A percentile compares a stretch with the other conserved stretches of the same genome.
phyloP scores from a whole-genome alignment of 106 monocot genomes.

The Ottelia alismoides region DNA sequence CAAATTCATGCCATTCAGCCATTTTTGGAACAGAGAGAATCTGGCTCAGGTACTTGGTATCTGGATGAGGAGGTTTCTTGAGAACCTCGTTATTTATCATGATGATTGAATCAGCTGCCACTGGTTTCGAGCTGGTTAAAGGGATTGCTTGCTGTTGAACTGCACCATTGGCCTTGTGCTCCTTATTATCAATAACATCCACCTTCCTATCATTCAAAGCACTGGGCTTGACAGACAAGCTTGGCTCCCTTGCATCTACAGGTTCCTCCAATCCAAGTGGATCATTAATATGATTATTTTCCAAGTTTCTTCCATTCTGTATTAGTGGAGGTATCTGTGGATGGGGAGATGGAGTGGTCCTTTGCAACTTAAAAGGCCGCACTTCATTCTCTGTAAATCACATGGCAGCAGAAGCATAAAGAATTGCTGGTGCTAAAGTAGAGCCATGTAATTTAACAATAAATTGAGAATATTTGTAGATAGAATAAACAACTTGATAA shows the following conservation, averaged over 20 bases:
- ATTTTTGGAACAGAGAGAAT: slow-evolving; percentile 45
- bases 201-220: slow-evolving; percentile 13
- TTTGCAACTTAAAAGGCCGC: slow-evolving; percentile 44
- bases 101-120: background rate
- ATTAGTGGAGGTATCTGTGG: too few species aligned
- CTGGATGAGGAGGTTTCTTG: slow-evolving; percentile 38
- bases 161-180: slow-evolving; percentile 26
- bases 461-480: too few species aligned
- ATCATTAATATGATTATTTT: slow-evolving; percentile 4
- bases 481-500: background rate
- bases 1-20: slow-evolving; percentile 33
- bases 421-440: background rate
- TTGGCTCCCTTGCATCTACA: slow-evolving; percentile 10
- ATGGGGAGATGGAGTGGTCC: slow-evolving; percentile 20
- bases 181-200: slow-evolving; percentile 14
- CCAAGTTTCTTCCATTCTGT: slow-evolving; percentile 37
- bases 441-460: background rate
- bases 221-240: too few species aligned
- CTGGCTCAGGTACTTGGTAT: slow-evolving; percentile 35
- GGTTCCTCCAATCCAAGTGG: slow-evolving; percentile 9
- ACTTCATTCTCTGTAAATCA: slow-evolving; percentile 43
- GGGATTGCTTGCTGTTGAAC: slow-evolving; percentile 12
- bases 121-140: too few species aligned
- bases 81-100: background rate
- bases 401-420: slow-evolving; percentile 13